Percentiles rank a stretch among this genome's conserved stretches.
phyloP scores from a whole-genome alignment of 2,329 filamentous ascomycete genomes.

The Botrytis cinerea region DNA sequence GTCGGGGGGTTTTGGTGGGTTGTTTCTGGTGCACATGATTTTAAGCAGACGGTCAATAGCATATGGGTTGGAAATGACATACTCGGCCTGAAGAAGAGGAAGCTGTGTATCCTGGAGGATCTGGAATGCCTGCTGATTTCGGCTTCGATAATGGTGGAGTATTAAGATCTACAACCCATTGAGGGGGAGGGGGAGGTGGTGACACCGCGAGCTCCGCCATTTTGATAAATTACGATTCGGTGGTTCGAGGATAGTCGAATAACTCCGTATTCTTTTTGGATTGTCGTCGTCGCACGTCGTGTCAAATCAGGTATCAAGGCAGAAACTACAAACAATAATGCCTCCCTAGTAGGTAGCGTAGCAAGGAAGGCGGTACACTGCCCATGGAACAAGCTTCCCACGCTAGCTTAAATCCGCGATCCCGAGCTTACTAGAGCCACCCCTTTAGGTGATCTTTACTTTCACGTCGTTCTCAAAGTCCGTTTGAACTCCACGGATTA shows the following conservation, averaged over 20 bases:
- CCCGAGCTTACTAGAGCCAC: slow-evolving; percentile 28
- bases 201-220: slow-evolving; percentile 12
- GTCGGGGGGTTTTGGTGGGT: slow-evolving; percentile 51
- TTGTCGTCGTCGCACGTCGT: slow-evolving; percentile 3
- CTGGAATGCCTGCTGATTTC: slow-evolving; percentile 68
- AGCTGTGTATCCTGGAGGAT: slow-evolving; percentile 80
- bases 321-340: slow-evolving; percentile 1
- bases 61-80: slow-evolving; percentile 29
- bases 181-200: slow-evolving; percentile 56
- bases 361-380: neutral
- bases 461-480: slow-evolving; percentile 22
- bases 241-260: neutral
- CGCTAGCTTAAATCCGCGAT: slow-evolving; percentile 14
- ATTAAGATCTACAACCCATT: slow-evolving; percentile 83
- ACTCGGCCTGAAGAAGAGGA: slow-evolving; percentile 58
- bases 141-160: slow-evolving; percentile 65
- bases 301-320: slow-evolving; percentile 4
- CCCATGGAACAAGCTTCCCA: slow-evolving; percentile 17
- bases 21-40: slow-evolving; percentile 40
- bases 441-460: slow-evolving; percentile 25
- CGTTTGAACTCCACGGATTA: slow-evolving; percentile 23
- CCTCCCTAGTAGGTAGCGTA: neutral
- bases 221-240: neutral
- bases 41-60: neutral
- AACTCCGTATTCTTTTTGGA: neutral